Conservation (phyloP, 352 stramenopile species). For the Pythium brassicae region DNA sequence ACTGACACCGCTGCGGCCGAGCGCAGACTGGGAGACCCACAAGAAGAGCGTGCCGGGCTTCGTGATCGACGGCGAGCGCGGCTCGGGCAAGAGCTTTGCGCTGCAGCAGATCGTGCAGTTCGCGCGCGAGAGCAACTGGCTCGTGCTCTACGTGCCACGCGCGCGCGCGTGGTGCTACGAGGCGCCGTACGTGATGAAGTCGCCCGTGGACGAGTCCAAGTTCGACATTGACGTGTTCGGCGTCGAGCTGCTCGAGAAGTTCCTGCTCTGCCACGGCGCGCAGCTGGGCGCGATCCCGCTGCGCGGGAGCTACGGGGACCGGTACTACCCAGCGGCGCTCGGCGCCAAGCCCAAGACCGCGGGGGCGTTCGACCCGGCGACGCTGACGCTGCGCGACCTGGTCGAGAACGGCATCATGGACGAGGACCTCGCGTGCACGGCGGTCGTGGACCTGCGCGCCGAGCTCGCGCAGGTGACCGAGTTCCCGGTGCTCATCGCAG, state of each 20-base stretch:
- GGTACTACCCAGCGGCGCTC: slow-evolving; percentile 75
- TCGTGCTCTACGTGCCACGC: slow-evolving; percentile 80
- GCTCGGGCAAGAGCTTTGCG: slow-evolving; percentile 79
- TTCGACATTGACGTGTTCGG: slow-evolving; percentile 85
- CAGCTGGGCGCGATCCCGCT: slow-evolving; percentile 63
- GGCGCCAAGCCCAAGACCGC: slow-evolving; percentile 69
- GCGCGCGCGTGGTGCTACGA: slow-evolving; percentile 76
- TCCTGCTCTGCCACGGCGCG: slow-evolving; percentile 69
- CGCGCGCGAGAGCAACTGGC: slow-evolving; percentile 79
- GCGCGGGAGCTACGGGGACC: slow-evolving; percentile 67
- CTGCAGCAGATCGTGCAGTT: slow-evolving; percentile 87
- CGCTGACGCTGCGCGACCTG: slow-evolving; percentile 72
- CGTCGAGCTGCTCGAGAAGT: slow-evolving; percentile 74
- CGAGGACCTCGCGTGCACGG: slow-evolving; percentile 76
- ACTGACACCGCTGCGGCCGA: too few relatives aligned
- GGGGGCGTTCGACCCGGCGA: slow-evolving; percentile 42
- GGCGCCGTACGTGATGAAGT: slow-evolving; percentile 83
- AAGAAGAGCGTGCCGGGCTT: slow-evolving; percentile 51
- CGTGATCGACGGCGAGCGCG: slow-evolving; percentile 79
- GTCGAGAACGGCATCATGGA: slow-evolving; percentile 77
- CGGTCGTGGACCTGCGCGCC: slow-evolving; percentile 72
- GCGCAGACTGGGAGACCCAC: slow-evolving; percentile 58
- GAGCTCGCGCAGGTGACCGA: slow-evolving; percentile 79
- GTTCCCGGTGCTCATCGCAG: slow-evolving; percentile 80
- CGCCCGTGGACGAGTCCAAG: slow-evolving; percentile 69